phyloP scores from a whole-genome alignment of 2,329 filamentous ascomycete genomes.

The Fusarium sacchari region DNA sequence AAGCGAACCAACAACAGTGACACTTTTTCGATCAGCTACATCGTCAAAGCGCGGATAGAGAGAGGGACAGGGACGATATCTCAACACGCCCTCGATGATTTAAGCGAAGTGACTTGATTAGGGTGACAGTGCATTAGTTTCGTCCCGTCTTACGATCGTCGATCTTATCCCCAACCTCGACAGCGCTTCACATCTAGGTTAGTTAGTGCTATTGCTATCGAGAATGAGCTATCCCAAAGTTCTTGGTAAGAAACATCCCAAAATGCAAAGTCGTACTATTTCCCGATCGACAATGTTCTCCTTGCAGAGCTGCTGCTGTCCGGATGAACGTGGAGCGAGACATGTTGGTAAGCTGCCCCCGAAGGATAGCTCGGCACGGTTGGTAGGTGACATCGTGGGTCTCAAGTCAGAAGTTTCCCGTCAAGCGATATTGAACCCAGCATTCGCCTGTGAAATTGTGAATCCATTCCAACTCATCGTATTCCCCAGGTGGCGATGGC shows the following conservation, averaged over 20 bases:
- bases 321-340: neutral
- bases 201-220: neutral
- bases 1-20: neutral
- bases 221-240: neutral
- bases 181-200: neutral
- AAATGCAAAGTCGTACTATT: neutral
- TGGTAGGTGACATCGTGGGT: conserved; percentile 12
- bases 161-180: neutral
- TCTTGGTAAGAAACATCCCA: neutral
- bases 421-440: neutral
- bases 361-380: conserved; percentile 1
- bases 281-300: neutral
- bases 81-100: neutral
- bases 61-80: neutral
- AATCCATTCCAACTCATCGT: conserved; percentile 6
- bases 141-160: neutral
- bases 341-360: neutral
- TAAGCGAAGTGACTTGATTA: neutral
- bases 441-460: neutral
- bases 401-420: neutral
- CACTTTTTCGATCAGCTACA: neutral
- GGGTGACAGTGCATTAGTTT: conserved; percentile 8
- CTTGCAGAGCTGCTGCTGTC: neutral
- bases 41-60: neutral
- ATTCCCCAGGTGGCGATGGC: conserved; percentile 3